A percentile compares a stretch with the other conserved stretches of the same genome.
These are phyloP conservation scores for Cenchrus fungigraminus DNA, from an alignment of 176 grass and related monocot genomes.

Conservation along the genomic window DNA sequence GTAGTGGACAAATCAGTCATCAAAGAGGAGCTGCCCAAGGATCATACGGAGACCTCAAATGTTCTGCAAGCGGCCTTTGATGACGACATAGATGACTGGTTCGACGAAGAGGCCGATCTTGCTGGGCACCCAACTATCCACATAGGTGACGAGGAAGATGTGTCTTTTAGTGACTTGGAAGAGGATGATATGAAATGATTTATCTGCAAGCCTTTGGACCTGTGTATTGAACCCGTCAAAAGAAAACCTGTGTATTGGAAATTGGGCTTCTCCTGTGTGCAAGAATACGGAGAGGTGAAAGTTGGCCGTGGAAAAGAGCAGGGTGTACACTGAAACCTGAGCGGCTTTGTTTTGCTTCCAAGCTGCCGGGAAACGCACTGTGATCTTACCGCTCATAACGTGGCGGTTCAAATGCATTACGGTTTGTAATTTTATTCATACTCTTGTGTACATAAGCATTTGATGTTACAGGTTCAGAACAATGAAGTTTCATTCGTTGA, in stretches of 20 bases:
- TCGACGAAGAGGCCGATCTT: constrained; percentile 64
- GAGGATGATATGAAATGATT: constrained; percentile 69
- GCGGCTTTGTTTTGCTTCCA: constrained; percentile 43
- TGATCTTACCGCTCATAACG: not conserved
- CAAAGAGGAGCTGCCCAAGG: constrained; percentile 60
- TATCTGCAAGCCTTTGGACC: not conserved
- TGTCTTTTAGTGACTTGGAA: constrained; percentile 92
- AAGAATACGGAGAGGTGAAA: constrained; percentile 40
- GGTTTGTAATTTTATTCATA: constrained; percentile 50
- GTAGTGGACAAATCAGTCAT: constrained; percentile 77
- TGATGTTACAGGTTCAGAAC: constrained; percentile 13
- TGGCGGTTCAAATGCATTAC: not conserved
- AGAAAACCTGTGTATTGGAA: constrained; percentile 20
- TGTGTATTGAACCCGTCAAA: not conserved
- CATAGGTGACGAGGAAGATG: constrained; percentile 77
- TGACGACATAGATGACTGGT: constrained; percentile 78
- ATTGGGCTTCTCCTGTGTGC: constrained; percentile 41
- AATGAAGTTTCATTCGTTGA: constrained; percentile 45
- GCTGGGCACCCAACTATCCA: constrained; percentile 52
- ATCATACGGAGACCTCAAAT: constrained; percentile 42
- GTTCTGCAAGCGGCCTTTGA: constrained; percentile 59
- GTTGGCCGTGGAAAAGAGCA: constrained; percentile 30
- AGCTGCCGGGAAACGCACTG: constrained; percentile 38
- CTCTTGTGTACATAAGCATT: constrained; percentile 56
- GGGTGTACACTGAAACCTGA: constrained; percentile 21